Evolutionary conservation across 163 green algal species (phyloP).

Genomic region (Smithsoniella earleae): DNA sequence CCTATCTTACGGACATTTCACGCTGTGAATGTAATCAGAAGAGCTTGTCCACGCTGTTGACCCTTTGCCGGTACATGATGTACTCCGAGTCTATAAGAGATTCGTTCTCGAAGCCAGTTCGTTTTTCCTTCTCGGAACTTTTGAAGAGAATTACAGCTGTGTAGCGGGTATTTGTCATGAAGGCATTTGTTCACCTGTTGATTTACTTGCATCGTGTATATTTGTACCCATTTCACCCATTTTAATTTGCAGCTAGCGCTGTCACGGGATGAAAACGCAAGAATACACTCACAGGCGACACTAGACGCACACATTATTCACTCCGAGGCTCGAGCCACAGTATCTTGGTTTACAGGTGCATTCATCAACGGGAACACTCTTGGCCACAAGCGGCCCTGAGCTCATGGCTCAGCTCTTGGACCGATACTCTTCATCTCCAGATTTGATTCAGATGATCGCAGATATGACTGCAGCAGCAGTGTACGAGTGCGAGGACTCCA

Average conservation of each 20-base stretch:
- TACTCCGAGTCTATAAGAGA: conserved; percentile 20
- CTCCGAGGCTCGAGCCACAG: too few relatives aligned
- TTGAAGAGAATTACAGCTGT: too few relatives aligned
- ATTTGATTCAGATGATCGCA: neutral
- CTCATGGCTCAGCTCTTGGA: neutral
- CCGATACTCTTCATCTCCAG: neutral
- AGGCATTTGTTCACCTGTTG: too few relatives aligned
- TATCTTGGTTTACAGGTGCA: too few relatives aligned
- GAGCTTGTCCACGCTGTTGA: neutral
- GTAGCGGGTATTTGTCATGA: too few relatives aligned
- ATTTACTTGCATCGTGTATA: too few relatives aligned
- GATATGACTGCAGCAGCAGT: neutral
- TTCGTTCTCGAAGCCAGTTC: neutral
- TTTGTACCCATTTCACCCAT: too few relatives aligned
- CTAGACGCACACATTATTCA: too few relatives aligned
- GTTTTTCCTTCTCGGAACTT: neutral
- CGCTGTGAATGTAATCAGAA: neutral
- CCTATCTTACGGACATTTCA: neutral
- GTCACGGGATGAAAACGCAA: too few relatives aligned
- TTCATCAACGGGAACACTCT: too few relatives aligned
- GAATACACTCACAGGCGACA: too few relatives aligned
- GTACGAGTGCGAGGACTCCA: neutral
- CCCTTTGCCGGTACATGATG: neutral
- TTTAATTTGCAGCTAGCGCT: too few relatives aligned
- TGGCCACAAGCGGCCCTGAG: neutral